Conservation (phyloP, 225 moss, liverwort and hornwort genomes). For the Climacium dendroides region DNA sequence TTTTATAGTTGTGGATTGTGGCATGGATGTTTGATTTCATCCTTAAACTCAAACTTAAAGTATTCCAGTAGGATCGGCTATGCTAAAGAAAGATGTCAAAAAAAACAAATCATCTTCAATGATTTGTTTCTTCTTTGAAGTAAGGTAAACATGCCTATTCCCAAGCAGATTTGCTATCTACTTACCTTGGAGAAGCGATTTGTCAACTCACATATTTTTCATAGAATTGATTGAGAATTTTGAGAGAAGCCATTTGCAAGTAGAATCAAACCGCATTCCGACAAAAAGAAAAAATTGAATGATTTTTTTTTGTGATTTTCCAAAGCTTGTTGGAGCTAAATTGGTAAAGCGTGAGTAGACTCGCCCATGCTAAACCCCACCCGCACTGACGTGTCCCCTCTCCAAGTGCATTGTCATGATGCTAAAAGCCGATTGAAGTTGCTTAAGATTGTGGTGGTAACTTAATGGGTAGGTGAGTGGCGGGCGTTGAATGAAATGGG, state of each 20-base stretch:
- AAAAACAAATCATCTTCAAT: background rate
- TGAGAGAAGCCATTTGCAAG: too few species aligned
- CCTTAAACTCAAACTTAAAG: background rate
- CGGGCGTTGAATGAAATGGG: background rate
- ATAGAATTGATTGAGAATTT: too few species aligned
- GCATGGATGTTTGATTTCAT: background rate
- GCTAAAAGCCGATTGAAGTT: background rate
- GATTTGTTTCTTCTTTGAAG: background rate
- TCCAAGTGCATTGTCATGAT: background rate
- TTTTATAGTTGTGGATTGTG: background rate
- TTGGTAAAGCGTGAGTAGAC: too few species aligned
- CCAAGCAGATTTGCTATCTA: too few species aligned
- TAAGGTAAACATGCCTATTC: background rate
- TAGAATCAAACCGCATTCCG: background rate
- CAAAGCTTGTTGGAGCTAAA: background rate
- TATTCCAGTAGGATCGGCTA: background rate
- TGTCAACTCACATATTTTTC: too few species aligned
- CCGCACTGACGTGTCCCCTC: rapidly evolving
- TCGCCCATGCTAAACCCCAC: too few species aligned
- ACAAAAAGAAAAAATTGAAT: background rate
- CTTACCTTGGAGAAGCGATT: too few species aligned
- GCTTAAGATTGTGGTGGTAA: background rate
- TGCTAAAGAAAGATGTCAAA: background rate
- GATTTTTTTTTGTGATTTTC: background rate
- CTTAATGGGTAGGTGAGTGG: background rate